Conservation (phyloP, 257 asterid species). For the Capsicum chinense region DNA sequence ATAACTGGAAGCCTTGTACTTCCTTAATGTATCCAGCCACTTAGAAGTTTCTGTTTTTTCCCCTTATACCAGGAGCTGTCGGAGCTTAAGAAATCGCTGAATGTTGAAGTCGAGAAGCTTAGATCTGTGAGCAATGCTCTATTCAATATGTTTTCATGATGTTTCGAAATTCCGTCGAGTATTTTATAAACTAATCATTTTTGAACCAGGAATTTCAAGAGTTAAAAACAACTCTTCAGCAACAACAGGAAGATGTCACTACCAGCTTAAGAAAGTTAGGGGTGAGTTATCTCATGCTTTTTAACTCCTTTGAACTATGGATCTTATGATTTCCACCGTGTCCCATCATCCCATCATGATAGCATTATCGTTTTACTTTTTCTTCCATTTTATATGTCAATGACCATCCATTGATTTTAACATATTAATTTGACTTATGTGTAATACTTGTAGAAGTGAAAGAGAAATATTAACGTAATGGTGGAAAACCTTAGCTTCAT, state of each 20-base stretch:
- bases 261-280: constrained; percentile 71
- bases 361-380: background rate
- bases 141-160: background rate
- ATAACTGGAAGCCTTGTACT: background rate
- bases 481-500: background rate
- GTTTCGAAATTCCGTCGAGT: background rate
- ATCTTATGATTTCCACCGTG: background rate
- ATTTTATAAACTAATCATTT: constrained; percentile 21
- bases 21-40: background rate
- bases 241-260: constrained; percentile 93
- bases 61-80: constrained; percentile 69
- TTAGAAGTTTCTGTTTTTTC: background rate
- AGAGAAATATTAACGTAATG: background rate
- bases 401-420: background rate
- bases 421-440: background rate
- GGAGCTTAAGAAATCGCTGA: constrained; percentile 70
- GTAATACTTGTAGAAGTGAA: background rate
- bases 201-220: constrained; percentile 81
- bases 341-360: background rate
- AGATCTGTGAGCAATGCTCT: constrained; percentile 66
- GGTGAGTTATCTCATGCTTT: constrained; percentile 46
- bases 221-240: constrained; percentile 81
- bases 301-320: background rate
- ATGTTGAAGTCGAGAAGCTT: constrained; percentile 85
- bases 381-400: background rate